phyloP scores from a whole-genome alignment of 2,329 filamentous ascomycete species.

The Corniculantispora saksenae region DNA sequence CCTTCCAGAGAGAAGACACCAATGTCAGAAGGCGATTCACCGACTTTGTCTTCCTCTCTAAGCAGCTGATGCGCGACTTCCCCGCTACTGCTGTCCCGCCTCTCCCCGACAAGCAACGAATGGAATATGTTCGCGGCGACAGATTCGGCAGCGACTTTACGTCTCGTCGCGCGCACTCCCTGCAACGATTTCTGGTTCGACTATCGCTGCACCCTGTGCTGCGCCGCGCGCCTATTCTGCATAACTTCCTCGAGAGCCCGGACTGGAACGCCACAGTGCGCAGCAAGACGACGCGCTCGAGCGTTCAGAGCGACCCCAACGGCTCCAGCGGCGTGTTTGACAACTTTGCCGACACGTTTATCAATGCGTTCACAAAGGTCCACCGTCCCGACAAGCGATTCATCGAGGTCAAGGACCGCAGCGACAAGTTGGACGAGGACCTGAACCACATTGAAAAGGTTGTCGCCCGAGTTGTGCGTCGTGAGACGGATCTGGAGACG shows the following conservation, averaged over 20 bases:
- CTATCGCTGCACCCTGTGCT: conserved; percentile 86
- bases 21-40: conserved; percentile 89
- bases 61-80: conserved; percentile 83
- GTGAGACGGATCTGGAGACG: conserved; percentile 82
- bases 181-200: conserved; percentile 87
- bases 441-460: conserved; percentile 92
- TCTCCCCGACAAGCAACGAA: conserved; percentile 96
- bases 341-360: conserved; percentile 91
- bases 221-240: conserved; percentile 77
- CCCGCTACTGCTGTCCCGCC: conserved; percentile 91
- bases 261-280: conserved; percentile 99
- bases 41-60: conserved; percentile 96
- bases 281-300: conserved; percentile 67
- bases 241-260: conserved; percentile 85
- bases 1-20: conserved; percentile 81
- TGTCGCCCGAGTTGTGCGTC: conserved; percentile 83
- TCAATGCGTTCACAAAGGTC: conserved; percentile 96
- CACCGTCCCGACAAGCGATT: conserved; percentile 95
- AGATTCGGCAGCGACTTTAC: conserved; percentile 95
- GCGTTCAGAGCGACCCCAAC: conserved; percentile 49
- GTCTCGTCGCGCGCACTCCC: conserved; percentile 79
- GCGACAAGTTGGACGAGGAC: conserved; percentile 93
- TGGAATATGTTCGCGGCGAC: conserved; percentile 97
- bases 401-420: conserved; percentile 88
- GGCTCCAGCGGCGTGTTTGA: conserved; percentile 77